Evolutionary conservation across 1,284 basidiomycete genomes (phyloP).

Genomic region (Malassezia pachydermatis): DNA sequence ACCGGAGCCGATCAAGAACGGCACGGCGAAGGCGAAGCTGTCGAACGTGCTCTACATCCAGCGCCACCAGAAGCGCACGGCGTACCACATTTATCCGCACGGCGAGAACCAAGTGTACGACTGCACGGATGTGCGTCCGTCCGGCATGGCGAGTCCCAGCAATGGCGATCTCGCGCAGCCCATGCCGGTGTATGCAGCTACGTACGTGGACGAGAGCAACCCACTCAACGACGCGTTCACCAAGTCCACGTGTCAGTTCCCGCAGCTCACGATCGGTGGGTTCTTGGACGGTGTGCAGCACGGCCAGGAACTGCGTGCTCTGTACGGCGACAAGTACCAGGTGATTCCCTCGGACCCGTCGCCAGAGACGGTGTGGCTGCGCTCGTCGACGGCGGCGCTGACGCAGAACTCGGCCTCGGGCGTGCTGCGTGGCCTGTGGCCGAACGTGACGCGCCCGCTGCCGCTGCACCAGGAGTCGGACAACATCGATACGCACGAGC

Average conservation of each 20-base stretch:
- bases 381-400: conserved; percentile 6
- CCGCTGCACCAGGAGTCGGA: conserved; percentile 3
- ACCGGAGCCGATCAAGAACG: conserved; percentile 5
- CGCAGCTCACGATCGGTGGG: conserved; percentile 10
- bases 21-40: conserved; percentile 6
- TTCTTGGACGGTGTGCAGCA: conserved; percentile 14
- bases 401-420: conserved; percentile 9
- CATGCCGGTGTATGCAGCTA: conserved; percentile 4
- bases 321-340: conserved; percentile 9
- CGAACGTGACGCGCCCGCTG: not conserved
- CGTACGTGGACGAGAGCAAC: conserved; percentile 5
- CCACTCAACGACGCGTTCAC: conserved; percentile 3
- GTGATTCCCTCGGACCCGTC: conserved; percentile 1
- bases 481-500: conserved; percentile 9
- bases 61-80: conserved; percentile 14
- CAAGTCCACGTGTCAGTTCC: conserved; percentile 15
- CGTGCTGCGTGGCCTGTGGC: conserved; percentile 12
- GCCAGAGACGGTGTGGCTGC: conserved; percentile 1
- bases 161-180: not conserved
- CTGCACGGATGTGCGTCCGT: conserved; percentile 2
- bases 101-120: conserved; percentile 5
- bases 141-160: not conserved
- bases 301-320: conserved; percentile 4
- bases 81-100: conserved; percentile 12
- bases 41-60: conserved; percentile 6